Percentiles rank a stretch among this genome's conserved stretches.
Conservation (phyloP, 2,329 filamentous ascomycete genomes). For the Pseudocercospora ulei region DNA sequence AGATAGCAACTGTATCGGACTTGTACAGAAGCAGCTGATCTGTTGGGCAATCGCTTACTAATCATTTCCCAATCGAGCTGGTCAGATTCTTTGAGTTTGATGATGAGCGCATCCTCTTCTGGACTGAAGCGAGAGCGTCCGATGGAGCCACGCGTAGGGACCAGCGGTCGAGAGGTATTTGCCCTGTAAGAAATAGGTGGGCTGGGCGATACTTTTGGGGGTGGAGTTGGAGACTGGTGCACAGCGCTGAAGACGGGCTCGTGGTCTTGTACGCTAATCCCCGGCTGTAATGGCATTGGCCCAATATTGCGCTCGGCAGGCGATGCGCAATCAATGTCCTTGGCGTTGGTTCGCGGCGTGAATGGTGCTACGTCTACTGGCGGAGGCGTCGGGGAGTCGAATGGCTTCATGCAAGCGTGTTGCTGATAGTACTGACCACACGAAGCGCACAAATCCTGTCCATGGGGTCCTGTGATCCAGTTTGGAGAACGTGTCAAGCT, state of each 20-base stretch:
- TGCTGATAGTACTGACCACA: slow-evolving; percentile 30
- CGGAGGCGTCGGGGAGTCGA: slow-evolving; percentile 22
- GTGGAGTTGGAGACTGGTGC: too few relatives aligned
- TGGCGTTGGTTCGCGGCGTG: too few relatives aligned
- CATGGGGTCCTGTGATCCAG: slow-evolving; percentile 28
- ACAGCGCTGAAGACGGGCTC: too few relatives aligned
- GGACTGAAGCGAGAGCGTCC: slow-evolving; percentile 10
- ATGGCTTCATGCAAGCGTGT: slow-evolving; percentile 28
- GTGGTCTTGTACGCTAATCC: too few relatives aligned
- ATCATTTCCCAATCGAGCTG: slow-evolving; percentile 12
- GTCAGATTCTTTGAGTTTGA: slow-evolving; percentile 14
- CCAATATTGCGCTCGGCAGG: too few relatives aligned
- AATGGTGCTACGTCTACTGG: slow-evolving; percentile 4
- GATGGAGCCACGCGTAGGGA: too few relatives aligned
- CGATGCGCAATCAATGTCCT: too few relatives aligned
- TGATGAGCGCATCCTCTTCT: slow-evolving; percentile 16
- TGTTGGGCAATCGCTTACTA: slow-evolving; percentile 18
- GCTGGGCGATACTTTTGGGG: too few relatives aligned
- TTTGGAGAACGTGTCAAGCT: slow-evolving; percentile 20
- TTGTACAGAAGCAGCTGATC: slow-evolving; percentile 19
- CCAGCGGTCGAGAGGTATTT: too few relatives aligned
- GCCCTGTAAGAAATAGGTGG: too few relatives aligned
- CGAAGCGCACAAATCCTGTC: slow-evolving; percentile 27
- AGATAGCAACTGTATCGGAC: slow-evolving; percentile 20
- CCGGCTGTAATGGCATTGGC: too few relatives aligned